Evolutionary conservation across 305 asterid species (phyloP).

Genomic region (Solanum hybrid): DNA sequence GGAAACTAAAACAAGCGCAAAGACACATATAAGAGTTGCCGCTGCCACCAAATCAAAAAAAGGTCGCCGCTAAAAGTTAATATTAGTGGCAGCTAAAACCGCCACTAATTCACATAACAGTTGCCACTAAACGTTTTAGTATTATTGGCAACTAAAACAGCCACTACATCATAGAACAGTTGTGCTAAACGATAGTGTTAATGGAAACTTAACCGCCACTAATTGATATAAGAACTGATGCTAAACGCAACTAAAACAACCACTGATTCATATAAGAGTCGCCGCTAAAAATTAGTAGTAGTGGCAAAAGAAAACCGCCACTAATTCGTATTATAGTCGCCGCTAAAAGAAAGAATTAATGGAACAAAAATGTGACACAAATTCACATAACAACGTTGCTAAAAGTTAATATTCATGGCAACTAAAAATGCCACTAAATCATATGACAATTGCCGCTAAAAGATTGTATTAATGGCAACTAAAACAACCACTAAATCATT

Average conservation of each 20-base stretch:
- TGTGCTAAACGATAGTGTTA: background rate
- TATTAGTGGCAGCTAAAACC: background rate
- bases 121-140: background rate
- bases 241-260: background rate
- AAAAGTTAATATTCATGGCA: background rate
- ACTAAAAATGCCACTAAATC: background rate
- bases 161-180: background rate
- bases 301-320: background rate
- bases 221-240: fast-evolving
- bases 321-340: background rate
- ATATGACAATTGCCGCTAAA: background rate
- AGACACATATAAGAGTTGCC: background rate
- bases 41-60: background rate
- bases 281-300: background rate
- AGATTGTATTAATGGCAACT: background rate
- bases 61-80: background rate
- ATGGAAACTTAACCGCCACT: background rate
- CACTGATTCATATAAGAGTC: background rate
- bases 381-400: background rate
- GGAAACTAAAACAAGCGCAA: background rate
- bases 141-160: background rate
- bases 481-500: background rate
- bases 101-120: background rate
- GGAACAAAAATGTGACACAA: background rate
- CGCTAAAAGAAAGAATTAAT: background rate